Conservation (phyloP, 352 stramenopile species). For the Pythium sp. region DNA sequence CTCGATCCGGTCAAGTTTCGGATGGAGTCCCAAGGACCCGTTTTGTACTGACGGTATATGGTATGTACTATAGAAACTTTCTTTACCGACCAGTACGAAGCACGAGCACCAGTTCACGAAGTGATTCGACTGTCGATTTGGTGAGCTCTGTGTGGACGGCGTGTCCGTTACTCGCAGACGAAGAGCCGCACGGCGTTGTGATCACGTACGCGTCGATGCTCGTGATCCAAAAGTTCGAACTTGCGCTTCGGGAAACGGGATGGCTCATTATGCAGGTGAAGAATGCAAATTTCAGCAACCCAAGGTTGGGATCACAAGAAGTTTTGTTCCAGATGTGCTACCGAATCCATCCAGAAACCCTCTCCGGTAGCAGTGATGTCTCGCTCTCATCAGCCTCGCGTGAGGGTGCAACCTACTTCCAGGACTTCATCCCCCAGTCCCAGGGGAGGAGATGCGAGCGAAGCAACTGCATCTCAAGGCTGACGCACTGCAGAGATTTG, state of each 20-base stretch:
- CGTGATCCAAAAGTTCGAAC: not conserved
- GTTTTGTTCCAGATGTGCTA: conserved; percentile 7
- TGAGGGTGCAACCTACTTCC: not conserved
- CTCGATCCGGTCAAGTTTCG: not conserved
- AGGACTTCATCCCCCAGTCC: conserved; percentile 7
- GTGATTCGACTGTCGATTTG: conserved; percentile 4
- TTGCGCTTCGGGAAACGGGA: not conserved
- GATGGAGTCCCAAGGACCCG: too few species aligned
- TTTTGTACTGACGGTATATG: too few species aligned
- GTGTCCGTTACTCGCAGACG: not conserved
- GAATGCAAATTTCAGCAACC: too few species aligned
- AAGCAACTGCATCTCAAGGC: conserved; percentile 6
- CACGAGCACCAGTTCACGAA: not conserved
- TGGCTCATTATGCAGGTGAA: not conserved
- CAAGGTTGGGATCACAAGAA: not conserved
- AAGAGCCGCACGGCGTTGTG: not conserved
- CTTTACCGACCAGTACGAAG: too few species aligned
- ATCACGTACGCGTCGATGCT: conserved; percentile 1
- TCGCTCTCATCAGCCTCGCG: too few species aligned
- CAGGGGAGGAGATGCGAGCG: conserved; percentile 4
- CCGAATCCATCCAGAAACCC: not conserved
- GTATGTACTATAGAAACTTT: too few species aligned
- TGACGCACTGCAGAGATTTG: not conserved
- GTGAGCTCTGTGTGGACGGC: not conserved
- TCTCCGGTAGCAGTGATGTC: too few species aligned